phyloP scores from a whole-genome alignment of 2,329 filamentous ascomycete genomes.

The Acephala macrosclerotiorum region DNA sequence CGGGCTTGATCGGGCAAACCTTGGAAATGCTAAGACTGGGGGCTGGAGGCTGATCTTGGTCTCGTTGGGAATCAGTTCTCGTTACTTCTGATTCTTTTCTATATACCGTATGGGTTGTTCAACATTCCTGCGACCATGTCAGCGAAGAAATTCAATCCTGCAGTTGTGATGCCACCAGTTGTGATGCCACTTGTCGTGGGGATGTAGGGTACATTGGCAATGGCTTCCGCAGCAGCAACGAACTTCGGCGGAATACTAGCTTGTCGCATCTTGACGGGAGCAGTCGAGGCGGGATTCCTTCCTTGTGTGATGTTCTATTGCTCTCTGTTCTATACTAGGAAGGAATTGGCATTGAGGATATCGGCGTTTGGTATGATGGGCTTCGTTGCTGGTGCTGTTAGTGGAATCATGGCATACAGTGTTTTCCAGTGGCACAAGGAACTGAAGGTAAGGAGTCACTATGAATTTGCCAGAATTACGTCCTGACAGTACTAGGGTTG shows the following conservation, averaged over 20 bases:
- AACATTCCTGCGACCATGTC: constrained; percentile 3
- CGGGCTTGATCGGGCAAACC: neutral
- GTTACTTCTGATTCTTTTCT: neutral
- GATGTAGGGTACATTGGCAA: neutral
- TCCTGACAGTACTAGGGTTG: neutral
- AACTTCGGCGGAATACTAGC: neutral
- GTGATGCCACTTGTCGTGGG: neutral
- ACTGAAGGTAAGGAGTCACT: neutral
- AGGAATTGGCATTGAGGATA: neutral
- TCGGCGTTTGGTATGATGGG: constrained; percentile 2
- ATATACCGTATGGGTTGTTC: neutral
- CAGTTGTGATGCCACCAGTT: neutral
- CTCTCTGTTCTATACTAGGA: neutral
- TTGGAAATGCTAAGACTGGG: constrained; percentile 1
- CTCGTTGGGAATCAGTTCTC: constrained; percentile 1
- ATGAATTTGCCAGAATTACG: neutral
- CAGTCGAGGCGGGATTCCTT: neutral
- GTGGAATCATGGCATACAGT: neutral
- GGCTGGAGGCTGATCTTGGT: neutral
- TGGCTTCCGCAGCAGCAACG: neutral
- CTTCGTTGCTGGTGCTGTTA: constrained; percentile 3
- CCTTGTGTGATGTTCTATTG: constrained; percentile 3
- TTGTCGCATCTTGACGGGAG: constrained; percentile 1
- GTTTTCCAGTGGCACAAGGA: constrained; percentile 1
- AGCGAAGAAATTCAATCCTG: neutral